Evolutionary conservation across 1,139 yeast species (phyloP).

Genomic region (Pichia sp.): DNA sequence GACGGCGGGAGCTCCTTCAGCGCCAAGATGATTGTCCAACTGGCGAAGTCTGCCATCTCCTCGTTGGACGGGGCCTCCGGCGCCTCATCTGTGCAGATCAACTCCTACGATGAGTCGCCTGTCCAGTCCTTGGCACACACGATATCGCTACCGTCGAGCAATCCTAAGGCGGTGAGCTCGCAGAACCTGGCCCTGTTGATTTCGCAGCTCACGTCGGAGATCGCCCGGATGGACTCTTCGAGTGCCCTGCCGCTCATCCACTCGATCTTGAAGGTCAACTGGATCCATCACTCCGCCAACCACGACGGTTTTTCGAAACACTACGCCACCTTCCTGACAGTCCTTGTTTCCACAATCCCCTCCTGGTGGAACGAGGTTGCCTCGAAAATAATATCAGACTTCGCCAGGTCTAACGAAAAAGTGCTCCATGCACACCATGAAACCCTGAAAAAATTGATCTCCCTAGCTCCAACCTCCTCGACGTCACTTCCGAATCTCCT

Average conservation of each 20-base stretch:
- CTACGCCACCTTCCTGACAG: conserved; percentile 67
- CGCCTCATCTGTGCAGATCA: background rate
- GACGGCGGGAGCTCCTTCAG: conserved; percentile 2
- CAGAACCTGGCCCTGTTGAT: conserved; percentile 43
- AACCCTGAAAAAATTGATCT: conserved; percentile 57
- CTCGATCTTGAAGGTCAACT: conserved; percentile 51
- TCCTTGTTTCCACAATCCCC: conserved; percentile 81
- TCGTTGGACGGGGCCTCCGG: conserved; percentile 49
- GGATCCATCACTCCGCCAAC: conserved; percentile 44
- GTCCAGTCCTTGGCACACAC: conserved; percentile 45
- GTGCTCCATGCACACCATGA: conserved; percentile 54
- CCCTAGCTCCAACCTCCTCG: conserved; percentile 77
- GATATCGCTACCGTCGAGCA: conserved; percentile 37
- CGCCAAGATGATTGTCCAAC: conserved; percentile 17
- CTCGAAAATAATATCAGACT: conserved; percentile 57
- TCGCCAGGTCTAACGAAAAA: conserved; percentile 30
- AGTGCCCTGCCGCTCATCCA: conserved; percentile 42
- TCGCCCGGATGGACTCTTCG: conserved; percentile 45
- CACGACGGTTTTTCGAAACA: conserved; percentile 38
- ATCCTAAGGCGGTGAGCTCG: conserved; percentile 41
- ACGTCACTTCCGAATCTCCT: conserved; percentile 59
- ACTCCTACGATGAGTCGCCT: conserved; percentile 36
- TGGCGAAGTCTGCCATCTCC: conserved; percentile 65
- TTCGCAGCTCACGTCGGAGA: conserved; percentile 46
- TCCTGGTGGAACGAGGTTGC: conserved; percentile 87